Evolutionary conservation across 306 rosid genomes (phyloP).

Genomic region (Prunus mira): DNA sequence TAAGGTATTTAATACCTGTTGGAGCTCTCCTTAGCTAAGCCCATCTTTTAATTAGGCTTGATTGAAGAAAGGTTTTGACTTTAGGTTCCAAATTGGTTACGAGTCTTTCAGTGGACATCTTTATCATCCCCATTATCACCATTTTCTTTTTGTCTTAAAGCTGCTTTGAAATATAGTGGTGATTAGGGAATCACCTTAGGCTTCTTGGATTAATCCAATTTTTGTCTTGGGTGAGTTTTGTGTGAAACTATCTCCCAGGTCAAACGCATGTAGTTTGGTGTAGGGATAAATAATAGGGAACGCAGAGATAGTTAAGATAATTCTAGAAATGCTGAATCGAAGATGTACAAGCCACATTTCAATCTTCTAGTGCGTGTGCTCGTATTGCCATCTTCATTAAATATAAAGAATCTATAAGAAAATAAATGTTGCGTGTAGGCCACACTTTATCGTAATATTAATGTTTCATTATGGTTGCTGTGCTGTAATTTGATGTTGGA

Average conservation of each 20-base stretch:
- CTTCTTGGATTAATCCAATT: background rate
- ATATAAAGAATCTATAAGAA: background rate
- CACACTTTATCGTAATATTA: background rate
- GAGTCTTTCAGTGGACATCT: background rate
- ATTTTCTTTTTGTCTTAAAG: background rate
- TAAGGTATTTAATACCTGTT: background rate
- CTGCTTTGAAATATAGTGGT: background rate
- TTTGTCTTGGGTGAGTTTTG: background rate
- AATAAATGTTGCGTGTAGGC: background rate
- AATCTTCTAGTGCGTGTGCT: background rate
- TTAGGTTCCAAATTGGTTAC: background rate
- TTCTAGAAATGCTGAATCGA: background rate
- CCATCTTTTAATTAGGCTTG: background rate
- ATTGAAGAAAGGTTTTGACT: background rate
- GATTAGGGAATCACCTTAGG: background rate
- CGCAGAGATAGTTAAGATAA: background rate
- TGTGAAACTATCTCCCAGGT: background rate
- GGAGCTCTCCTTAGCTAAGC: background rate
- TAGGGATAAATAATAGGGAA: background rate
- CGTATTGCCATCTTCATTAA: background rate
- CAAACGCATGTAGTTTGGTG: background rate
- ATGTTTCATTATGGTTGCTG: background rate
- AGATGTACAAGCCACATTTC: background rate
- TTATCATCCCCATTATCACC: background rate
- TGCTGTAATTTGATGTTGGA: background rate